Evolutionary conservation across 2,329 filamentous ascomycete species (phyloP).

Genomic region (Aspergillus ochraceus): DNA sequence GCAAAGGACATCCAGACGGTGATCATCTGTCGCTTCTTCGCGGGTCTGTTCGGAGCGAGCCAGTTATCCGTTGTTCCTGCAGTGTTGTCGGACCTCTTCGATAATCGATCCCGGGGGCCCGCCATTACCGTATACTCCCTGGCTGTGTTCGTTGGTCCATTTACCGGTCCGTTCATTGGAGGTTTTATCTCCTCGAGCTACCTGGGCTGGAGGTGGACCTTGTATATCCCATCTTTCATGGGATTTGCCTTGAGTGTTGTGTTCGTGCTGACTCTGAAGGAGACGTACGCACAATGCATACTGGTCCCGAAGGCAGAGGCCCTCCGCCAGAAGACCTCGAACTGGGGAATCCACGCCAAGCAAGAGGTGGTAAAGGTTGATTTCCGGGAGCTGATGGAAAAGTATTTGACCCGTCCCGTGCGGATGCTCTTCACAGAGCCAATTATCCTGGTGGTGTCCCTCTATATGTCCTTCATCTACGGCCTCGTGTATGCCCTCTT

Average conservation of each 20-base stretch:
- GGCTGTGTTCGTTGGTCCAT: conserved; percentile 49
- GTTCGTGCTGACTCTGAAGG: conserved; percentile 45
- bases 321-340: conserved; percentile 51
- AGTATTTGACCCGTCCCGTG: conserved; percentile 46
- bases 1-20: conserved; percentile 41
- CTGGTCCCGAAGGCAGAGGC: conserved; percentile 53
- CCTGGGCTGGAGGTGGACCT: conserved; percentile 53
- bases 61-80: conserved; percentile 46
- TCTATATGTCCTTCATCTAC: conserved; percentile 36
- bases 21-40: conserved; percentile 48
- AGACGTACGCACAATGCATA: conserved; percentile 55
- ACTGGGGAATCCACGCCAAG: conserved; percentile 58
- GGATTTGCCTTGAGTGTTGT: conserved; percentile 44
- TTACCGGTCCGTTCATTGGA: conserved; percentile 50
- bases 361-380: conserved; percentile 51
- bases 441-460: conserved; percentile 32
- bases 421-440: conserved; percentile 38
- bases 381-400: conserved; percentile 44
- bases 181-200: conserved; percentile 49
- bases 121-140: conserved; percentile 49
- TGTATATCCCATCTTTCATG: conserved; percentile 52
- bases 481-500: conserved; percentile 29
- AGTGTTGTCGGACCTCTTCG: conserved; percentile 49
- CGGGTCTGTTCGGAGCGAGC: conserved; percentile 44
- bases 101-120: conserved; percentile 40